Evolutionary conservation across 176 grass and related monocot genomes (phyloP).

Genomic region (Oryza punctata): DNA sequence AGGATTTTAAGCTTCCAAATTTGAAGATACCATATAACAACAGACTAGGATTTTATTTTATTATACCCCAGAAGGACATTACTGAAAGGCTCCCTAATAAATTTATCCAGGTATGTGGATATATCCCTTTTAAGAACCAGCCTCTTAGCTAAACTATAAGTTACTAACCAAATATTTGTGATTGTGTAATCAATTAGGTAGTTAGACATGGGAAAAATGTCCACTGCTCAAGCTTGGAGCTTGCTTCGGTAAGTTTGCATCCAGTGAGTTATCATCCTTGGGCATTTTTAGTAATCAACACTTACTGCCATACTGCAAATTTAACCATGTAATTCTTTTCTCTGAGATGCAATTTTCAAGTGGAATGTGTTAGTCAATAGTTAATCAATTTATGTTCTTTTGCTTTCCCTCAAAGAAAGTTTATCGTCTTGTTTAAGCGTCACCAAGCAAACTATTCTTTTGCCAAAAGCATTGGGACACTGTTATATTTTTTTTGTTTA

Average conservation of each 20-base stretch:
- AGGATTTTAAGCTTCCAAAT: constrained; percentile 89
- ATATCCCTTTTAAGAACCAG: constrained; percentile 32
- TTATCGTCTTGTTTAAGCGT: constrained; percentile 6
- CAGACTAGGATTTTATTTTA: constrained; percentile 88
- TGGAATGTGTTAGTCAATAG: constrained; percentile 15
- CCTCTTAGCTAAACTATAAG: constrained; percentile 27
- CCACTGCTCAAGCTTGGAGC: constrained; percentile 97
- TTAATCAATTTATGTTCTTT: constrained; percentile 9
- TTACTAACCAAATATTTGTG: constrained; percentile 37
- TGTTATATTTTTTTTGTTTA: background rate
- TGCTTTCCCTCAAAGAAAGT: constrained; percentile 12
- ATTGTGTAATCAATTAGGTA: constrained; percentile 59
- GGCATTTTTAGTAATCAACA: constrained; percentile 11
- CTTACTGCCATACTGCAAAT: constrained; percentile 6
- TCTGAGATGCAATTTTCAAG: constrained; percentile 15
- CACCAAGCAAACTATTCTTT: constrained; percentile 9
- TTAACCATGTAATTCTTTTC: background rate
- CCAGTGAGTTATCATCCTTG: constrained; percentile 18
- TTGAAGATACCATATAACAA: constrained; percentile 83
- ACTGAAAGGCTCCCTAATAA: constrained; percentile 75
- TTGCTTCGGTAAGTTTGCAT: constrained; percentile 80
- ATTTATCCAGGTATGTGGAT: constrained; percentile 79
- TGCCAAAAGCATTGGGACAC: background rate
- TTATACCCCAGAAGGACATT: constrained; percentile 87
- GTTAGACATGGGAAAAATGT: constrained; percentile 95